Evolutionary conservation across 257 asterid species (phyloP).

Genomic region (Capsicum baccatum): DNA sequence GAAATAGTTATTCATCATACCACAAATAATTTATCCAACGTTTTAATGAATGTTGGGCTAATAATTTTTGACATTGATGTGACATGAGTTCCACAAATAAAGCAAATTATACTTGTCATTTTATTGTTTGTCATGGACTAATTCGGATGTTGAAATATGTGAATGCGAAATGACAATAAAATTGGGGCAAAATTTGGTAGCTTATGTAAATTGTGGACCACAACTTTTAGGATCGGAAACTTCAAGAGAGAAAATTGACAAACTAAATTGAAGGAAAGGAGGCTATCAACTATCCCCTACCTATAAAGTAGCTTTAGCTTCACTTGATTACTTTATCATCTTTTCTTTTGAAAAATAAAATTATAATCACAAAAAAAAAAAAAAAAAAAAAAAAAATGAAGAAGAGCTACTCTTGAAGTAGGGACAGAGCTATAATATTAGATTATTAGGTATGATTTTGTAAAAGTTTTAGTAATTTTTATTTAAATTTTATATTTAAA

Average conservation of each 20-base stretch:
- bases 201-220: neutral
- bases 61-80: neutral
- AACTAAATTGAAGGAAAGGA: neutral
- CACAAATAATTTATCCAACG: neutral
- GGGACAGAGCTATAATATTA: neutral
- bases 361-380: neutral
- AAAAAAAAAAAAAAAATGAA: neutral
- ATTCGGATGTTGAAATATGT: slow-evolving; percentile 13
- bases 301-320: neutral
- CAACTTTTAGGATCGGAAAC: slow-evolving; percentile 14
- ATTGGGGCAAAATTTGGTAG: neutral
- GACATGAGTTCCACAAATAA: slow-evolving; percentile 4
- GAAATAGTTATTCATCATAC: neutral
- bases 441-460: neutral
- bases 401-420: neutral
- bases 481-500: no score
- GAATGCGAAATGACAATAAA: slow-evolving; percentile 17
- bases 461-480: no score
- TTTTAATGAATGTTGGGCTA: neutral
- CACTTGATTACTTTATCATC: slow-evolving; percentile 17
- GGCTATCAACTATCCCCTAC: slow-evolving; percentile 8
- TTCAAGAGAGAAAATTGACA: slow-evolving; percentile 14
- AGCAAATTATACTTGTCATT: neutral
- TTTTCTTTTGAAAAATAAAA: neutral
- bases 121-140: neutral